Percentiles rank a stretch among this genome's conserved stretches.
phyloP scores from a whole-genome alignment of 148 eudicot species.

The Persicaria tinctoria region DNA sequence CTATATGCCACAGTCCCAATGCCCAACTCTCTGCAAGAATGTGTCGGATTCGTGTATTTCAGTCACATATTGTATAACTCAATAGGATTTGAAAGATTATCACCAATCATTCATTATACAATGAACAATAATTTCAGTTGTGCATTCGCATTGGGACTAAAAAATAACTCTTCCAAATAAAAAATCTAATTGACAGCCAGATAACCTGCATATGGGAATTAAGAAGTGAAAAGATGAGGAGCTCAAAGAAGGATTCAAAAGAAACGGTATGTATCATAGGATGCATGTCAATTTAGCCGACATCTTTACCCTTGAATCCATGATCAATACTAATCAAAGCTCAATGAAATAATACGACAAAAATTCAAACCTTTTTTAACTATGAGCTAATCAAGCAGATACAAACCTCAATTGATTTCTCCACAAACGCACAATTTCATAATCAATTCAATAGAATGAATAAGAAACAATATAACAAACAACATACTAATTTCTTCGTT shows the following conservation, averaged over 20 bases:
- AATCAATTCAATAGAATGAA: too few relatives aligned
- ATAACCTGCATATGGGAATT: too few relatives aligned
- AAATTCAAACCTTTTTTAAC: not conserved
- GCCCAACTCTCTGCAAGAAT: conserved; percentile 33
- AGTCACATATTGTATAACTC: not conserved
- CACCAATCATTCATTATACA: not conserved
- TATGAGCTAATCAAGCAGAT: not conserved
- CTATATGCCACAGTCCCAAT: conserved; percentile 38
- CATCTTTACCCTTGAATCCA: too few relatives aligned
- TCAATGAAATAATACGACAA: not conserved
- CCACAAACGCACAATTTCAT: not conserved
- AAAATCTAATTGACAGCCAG: not conserved
- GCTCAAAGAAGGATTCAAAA: not conserved
- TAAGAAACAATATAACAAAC: not conserved
- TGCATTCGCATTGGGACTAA: not conserved
- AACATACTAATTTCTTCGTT: too few relatives aligned
- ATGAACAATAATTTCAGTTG: not conserved
- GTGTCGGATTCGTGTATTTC: not conserved
- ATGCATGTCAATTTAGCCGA: too few relatives aligned
- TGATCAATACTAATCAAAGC: too few relatives aligned
- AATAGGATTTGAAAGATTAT: not conserved
- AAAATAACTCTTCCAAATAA: not conserved
- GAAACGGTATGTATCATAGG: not conserved
- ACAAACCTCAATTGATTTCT: not conserved
- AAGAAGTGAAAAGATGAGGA: not conserved